Percentiles rank a stretch among this genome's conserved stretches.
Evolutionary conservation across 2,329 filamentous ascomycete species (phyloP).

Genomic region (Aspergillus ibericus): DNA sequence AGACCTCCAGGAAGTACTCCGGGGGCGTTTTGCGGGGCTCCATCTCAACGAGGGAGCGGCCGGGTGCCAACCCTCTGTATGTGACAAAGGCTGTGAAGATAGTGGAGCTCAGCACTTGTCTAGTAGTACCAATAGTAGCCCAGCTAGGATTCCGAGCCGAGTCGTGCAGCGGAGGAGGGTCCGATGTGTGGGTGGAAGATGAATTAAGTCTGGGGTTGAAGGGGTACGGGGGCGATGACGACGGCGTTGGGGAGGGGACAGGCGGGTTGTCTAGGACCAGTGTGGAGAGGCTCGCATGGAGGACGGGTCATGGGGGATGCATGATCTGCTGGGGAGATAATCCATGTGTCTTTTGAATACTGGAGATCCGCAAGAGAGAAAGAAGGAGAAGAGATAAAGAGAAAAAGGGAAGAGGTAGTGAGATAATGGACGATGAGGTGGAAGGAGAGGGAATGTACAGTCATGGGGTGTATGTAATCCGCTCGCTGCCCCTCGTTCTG

Average conservation of each 20-base stretch:
- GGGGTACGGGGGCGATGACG: slow-evolving; percentile 3
- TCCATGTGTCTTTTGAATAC: background rate
- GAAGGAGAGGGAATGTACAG: background rate
- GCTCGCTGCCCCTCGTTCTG: background rate
- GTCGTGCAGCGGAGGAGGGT: slow-evolving; percentile 13
- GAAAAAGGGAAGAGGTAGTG: background rate
- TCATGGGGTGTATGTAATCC: slow-evolving; percentile 1
- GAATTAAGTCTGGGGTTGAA: slow-evolving; percentile 9
- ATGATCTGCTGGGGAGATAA: background rate
- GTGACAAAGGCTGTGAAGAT: background rate
- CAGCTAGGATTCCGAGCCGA: slow-evolving; percentile 21
- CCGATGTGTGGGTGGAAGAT: slow-evolving; percentile 15
- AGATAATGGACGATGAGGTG: background rate
- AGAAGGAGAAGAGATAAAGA: background rate
- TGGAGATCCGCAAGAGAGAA: background rate
- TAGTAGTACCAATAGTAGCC: slow-evolving; percentile 11
- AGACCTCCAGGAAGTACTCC: slow-evolving; percentile 91
- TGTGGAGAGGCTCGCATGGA: slow-evolving; percentile 2
- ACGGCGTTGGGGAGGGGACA: slow-evolving; percentile 1
- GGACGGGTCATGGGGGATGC: slow-evolving; percentile 6
- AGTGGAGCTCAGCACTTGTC: background rate
- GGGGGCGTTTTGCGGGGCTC: slow-evolving; percentile 66
- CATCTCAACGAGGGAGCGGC: slow-evolving; percentile 46
- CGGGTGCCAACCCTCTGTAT: background rate
- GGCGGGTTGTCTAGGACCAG: slow-evolving; percentile 1